Conservation (phyloP, 352 stramenopile genomes). For the Phytophthora meadii region DNA sequence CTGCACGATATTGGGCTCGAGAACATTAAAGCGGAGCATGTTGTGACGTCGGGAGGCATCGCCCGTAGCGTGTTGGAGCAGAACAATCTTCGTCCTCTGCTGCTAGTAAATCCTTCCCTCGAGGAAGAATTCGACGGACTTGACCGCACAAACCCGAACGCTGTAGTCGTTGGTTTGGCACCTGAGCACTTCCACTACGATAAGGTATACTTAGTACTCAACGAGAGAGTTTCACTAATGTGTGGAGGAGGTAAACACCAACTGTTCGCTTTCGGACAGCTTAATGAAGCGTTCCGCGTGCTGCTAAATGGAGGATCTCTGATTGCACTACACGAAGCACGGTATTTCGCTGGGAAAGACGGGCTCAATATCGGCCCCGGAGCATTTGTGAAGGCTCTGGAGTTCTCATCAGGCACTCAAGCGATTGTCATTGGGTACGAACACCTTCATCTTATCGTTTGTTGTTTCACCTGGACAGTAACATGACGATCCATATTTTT, state of each 20-base stretch:
- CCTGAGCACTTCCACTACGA: conserved; percentile 65
- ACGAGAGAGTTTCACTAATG: no score
- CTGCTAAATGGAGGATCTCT: conserved; percentile 54
- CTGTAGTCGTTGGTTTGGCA: conserved; percentile 62
- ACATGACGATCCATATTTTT: not conserved
- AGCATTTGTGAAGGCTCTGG: conserved; percentile 61
- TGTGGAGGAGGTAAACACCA: not conserved
- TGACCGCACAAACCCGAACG: conserved; percentile 49
- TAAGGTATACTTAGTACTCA: conserved; percentile 30
- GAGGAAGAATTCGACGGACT: conserved; percentile 55
- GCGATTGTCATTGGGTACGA: conserved; percentile 55
- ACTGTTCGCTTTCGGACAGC: conserved; percentile 26
- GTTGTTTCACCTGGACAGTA: not conserved
- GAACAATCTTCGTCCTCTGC: conserved; percentile 45
- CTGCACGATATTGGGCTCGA: conserved; percentile 57
- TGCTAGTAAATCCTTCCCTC: conserved; percentile 56
- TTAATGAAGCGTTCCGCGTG: conserved; percentile 65
- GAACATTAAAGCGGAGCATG: conserved; percentile 42
- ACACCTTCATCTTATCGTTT: not conserved
- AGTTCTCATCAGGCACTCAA: conserved; percentile 51
- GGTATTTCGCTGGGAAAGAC: conserved; percentile 58
- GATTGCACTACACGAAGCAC: conserved; percentile 61
- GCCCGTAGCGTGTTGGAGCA: conserved; percentile 48
- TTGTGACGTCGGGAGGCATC: conserved; percentile 56
- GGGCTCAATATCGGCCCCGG: conserved; percentile 60